Conservation (phyloP, 345 rosid genomes). For the Eucalyptus cloeziana region DNA sequence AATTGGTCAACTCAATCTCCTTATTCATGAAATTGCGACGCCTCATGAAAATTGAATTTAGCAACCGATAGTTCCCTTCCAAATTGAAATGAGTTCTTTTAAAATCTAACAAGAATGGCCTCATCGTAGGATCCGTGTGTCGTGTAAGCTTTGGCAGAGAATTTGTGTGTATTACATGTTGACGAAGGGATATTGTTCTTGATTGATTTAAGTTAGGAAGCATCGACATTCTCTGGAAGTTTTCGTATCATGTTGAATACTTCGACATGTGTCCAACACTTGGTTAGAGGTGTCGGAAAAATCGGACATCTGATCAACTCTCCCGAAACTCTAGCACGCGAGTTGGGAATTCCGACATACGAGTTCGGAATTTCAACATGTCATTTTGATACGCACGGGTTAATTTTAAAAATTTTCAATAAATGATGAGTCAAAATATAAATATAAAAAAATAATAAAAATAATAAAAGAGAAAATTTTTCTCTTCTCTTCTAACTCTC, state of each 20-base stretch:
- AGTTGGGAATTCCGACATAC: rapidly evolving
- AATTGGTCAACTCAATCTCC: neutral
- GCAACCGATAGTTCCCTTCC: neutral
- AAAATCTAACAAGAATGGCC: neutral
- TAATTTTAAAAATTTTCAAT: too few relatives aligned
- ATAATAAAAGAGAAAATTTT: too few relatives aligned
- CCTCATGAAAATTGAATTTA: neutral
- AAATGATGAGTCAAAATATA: too few relatives aligned
- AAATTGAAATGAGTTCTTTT: neutral
- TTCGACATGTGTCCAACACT: too few relatives aligned
- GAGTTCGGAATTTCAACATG: too few relatives aligned
- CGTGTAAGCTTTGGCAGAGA: neutral
- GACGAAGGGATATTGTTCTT: neutral
- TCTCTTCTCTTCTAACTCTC: too few relatives aligned
- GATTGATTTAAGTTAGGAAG: neutral
- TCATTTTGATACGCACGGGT: rapidly evolving
- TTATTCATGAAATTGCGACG: neutral
- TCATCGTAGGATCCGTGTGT: neutral
- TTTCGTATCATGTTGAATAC: too few relatives aligned
- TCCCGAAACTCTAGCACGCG: rapidly evolving
- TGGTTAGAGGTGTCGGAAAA: rapidly evolving
- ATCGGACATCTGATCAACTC: too few relatives aligned
- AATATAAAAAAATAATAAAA: too few relatives aligned
- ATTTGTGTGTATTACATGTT: neutral
- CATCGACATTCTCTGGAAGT: too few relatives aligned